Evolutionary conservation across 768 basidiomycete species (phyloP).

Genomic region (Naganishia onofrii): DNA sequence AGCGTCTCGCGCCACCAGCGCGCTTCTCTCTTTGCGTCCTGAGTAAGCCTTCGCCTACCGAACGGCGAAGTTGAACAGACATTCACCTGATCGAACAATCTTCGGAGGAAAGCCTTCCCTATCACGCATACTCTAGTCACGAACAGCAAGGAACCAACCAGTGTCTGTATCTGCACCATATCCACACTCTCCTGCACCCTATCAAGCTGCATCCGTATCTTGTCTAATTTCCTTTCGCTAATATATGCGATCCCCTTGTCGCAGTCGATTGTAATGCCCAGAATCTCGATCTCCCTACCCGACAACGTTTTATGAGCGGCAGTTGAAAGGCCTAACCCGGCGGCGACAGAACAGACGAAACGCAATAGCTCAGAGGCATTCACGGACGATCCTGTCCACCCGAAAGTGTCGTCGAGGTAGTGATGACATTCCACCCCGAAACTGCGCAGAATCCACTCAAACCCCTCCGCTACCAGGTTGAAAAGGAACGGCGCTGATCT

Average conservation of each 20-base stretch:
- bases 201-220: neutral
- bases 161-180: neutral
- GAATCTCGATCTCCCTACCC: neutral
- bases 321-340: neutral
- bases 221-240: neutral
- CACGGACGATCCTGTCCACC: neutral
- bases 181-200: neutral
- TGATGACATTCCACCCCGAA: neutral
- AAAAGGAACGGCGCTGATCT: conserved; percentile 12
- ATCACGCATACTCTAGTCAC: conserved; percentile 1
- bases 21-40: neutral
- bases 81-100: neutral
- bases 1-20: conserved; percentile 1
- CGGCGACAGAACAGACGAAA: neutral
- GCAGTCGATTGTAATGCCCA: conserved; percentile 4
- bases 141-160: conserved; percentile 1
- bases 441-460: neutral
- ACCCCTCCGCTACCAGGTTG: conserved; percentile 9
- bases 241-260: neutral
- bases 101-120: conserved; percentile 3
- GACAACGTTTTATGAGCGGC: conserved; percentile 1
- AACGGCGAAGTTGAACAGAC: neutral
- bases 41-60: neutral
- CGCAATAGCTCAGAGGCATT: neutral
- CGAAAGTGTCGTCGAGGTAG: conserved; percentile 1